These are phyloP conservation scores for Neurospora africana DNA, from an alignment of 495 filamentous ascomycete genomes.

Conservation along the genomic window DNA sequence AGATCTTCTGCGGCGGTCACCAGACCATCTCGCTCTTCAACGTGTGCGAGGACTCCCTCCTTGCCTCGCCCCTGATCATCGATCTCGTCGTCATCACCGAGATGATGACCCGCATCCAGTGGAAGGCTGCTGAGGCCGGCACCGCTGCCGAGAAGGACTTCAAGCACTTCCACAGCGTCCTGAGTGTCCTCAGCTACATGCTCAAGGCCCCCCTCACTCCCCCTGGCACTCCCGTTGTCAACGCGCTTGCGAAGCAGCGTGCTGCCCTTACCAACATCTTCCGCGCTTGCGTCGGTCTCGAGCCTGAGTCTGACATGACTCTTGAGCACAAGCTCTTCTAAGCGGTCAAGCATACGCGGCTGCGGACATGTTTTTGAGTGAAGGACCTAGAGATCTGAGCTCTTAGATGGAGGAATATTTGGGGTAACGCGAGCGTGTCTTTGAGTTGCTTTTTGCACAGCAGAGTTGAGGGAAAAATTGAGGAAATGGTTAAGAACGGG, in stretches of 20 bases:
- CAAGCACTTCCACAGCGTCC: slow-evolving; percentile 92
- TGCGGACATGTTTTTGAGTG: neutral
- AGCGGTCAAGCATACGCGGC: neutral
- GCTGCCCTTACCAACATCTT: slow-evolving; percentile 95
- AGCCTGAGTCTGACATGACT: slow-evolving; percentile 98
- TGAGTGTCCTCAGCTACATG: slow-evolving; percentile 98
- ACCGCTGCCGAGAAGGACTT: slow-evolving; percentile 55
- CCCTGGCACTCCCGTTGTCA: slow-evolving; percentile 91
- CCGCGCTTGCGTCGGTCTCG: slow-evolving; percentile 92
- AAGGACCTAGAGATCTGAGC: neutral
- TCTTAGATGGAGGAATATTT: neutral
- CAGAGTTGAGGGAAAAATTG: neutral
- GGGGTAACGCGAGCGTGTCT: neutral
- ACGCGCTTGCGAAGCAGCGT: slow-evolving; percentile 93
- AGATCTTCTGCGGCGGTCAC: slow-evolving; percentile 98
- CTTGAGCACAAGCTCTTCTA: slow-evolving; percentile 96
- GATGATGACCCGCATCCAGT: slow-evolving; percentile 96
- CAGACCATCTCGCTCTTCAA: slow-evolving; percentile 98
- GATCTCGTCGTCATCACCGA: slow-evolving; percentile 86
- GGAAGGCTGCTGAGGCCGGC: slow-evolving; percentile 53
- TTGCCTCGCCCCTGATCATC: slow-evolving; percentile 97
- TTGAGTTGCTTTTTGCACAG: neutral
- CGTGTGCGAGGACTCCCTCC: slow-evolving; percentile 94
- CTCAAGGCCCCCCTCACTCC: slow-evolving; percentile 96
- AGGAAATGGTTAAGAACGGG: neutral